Evolutionary conservation across 345 rosid species (phyloP).

Genomic region (Pistacia vera): DNA sequence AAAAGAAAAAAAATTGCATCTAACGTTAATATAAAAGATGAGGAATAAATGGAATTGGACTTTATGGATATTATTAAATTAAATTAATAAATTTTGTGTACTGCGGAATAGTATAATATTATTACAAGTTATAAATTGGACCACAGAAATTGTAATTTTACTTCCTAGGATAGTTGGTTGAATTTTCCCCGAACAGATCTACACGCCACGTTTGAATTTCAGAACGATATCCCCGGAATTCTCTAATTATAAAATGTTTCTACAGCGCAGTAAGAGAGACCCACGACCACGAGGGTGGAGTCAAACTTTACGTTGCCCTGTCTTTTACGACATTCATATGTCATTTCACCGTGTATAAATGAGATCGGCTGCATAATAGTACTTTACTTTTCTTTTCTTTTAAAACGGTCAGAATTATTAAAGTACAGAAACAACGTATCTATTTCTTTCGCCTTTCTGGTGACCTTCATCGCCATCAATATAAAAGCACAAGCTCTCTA

Average conservation of each 20-base stretch:
- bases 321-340: no score
- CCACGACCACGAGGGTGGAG: no score
- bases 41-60: no score
- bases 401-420: no score
- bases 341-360: neutral
- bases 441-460: constrained; percentile 25
- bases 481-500: neutral
- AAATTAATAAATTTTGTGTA: no score
- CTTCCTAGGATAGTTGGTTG: neutral
- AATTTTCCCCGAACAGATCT: neutral
- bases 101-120: neutral
- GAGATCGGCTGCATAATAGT: no score
- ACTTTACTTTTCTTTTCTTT: no score
- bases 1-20: no score
- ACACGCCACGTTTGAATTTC: constrained; percentile 12
- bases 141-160: neutral
- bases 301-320: no score
- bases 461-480: neutral
- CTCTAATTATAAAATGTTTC: neutral
- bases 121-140: neutral
- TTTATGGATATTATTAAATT: no score
- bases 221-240: neutral
- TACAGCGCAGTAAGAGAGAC: neutral
- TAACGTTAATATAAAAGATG: no score
- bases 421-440: constrained; percentile 17